Conservation (phyloP, 192 early-diverging fungal genomes). For the Umbelopsis vinacea region DNA sequence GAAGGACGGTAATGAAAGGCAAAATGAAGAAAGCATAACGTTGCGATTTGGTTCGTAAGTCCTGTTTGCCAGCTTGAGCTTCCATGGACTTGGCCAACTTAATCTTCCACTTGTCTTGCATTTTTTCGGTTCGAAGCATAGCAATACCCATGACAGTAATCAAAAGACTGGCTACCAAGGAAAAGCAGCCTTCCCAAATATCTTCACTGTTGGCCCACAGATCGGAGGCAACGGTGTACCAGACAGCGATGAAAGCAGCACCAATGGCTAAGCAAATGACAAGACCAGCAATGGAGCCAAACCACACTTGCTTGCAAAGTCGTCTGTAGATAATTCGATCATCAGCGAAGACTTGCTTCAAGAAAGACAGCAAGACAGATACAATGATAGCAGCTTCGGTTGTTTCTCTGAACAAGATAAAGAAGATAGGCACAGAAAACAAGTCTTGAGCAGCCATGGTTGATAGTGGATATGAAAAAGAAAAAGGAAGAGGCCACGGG, state of each 20-base stretch:
- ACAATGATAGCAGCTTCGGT: constrained; percentile 88
- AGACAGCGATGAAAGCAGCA: constrained; percentile 78
- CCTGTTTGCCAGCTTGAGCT: constrained; percentile 1
- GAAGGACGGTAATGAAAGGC: constrained; percentile 81
- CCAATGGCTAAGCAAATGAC: constrained; percentile 72
- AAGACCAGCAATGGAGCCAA: constrained; percentile 73
- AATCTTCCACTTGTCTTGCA: constrained; percentile 74
- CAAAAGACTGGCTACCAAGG: constrained; percentile 76
- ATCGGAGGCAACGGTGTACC: constrained; percentile 62
- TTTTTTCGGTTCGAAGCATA: constrained; percentile 71
- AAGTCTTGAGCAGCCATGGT: constrained; percentile 44
- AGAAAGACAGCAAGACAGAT: constrained; percentile 83
- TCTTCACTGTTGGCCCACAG: constrained; percentile 69
- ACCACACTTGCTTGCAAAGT: constrained; percentile 74
- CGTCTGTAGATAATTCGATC: constrained; percentile 54
- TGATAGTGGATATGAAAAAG: background rate
- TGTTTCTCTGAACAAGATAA: constrained; percentile 82
- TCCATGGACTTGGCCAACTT: constrained; percentile 43
- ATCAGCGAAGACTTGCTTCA: constrained; percentile 64
- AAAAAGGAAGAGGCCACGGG: background rate
- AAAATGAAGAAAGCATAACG: constrained; percentile 77
- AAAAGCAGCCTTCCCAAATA: constrained; percentile 89
- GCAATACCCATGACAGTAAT: constrained; percentile 84
- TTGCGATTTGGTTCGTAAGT: constrained; percentile 31
- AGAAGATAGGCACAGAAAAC: constrained; percentile 74